These are phyloP conservation scores for Eucalyptus viminalis DNA, from an alignment of 345 rosid species.

Conservation along the genomic window DNA sequence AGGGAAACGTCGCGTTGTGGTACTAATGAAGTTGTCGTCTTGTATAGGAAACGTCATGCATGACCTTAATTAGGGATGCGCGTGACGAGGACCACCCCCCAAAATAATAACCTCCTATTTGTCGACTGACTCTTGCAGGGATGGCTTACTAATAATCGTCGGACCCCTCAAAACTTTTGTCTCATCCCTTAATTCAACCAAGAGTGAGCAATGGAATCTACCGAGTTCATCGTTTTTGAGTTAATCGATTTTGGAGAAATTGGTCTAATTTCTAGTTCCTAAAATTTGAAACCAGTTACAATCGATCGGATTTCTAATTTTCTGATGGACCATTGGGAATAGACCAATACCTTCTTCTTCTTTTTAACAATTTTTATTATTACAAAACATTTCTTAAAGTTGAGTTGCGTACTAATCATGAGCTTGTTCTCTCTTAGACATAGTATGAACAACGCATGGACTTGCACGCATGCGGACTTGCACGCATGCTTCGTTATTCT, in stretches of 20 bases:
- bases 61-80: background rate
- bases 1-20: background rate
- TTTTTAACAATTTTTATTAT: too few relatives aligned
- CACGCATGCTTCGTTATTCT: background rate
- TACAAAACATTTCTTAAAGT: background rate
- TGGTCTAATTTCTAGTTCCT: too few relatives aligned
- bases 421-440: background rate
- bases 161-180: background rate
- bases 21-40: background rate
- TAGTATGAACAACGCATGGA: background rate
- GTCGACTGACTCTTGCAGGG: background rate
- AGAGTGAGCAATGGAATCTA: background rate
- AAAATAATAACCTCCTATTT: background rate
- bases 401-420: background rate
- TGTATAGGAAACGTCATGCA: background rate
- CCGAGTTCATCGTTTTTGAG: rapidly evolving
- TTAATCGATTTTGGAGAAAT: too few relatives aligned
- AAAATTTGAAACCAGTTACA: too few relatives aligned
- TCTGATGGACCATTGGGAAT: background rate
- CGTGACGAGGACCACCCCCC: background rate
- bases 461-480: background rate
- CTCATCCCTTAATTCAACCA: background rate
- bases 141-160: background rate
- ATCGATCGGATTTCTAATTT: too few relatives aligned
- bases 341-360: too few relatives aligned